Conservation (phyloP, 2,329 filamentous ascomycete species). For the Fusarium sp. region DNA sequence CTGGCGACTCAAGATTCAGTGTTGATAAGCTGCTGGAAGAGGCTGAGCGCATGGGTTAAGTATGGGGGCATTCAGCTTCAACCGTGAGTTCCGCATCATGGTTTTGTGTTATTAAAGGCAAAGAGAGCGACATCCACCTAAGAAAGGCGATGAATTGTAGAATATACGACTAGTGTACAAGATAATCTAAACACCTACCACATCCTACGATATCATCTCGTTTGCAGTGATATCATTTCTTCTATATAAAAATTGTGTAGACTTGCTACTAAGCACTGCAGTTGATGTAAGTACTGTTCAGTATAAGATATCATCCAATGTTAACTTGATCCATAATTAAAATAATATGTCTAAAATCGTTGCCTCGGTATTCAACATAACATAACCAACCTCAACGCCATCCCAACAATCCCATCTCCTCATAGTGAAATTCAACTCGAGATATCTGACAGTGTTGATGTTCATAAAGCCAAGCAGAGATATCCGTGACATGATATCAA, state of each 20-base stretch:
- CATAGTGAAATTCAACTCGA: background rate
- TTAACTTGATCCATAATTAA: background rate
- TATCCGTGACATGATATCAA: background rate
- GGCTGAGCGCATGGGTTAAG: slow-evolving; percentile 77
- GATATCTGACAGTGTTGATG: background rate
- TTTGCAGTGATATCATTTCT: slow-evolving; percentile 41
- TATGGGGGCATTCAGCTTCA: background rate
- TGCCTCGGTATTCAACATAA: background rate
- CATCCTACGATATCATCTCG: slow-evolving; percentile 40
- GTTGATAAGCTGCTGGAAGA: slow-evolving; percentile 89
- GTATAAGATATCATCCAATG: background rate
- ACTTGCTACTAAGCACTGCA: background rate
- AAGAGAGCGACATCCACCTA: background rate
- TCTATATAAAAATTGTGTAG: background rate
- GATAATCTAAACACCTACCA: background rate
- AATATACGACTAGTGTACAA: slow-evolving; percentile 19
- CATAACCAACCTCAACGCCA: background rate
- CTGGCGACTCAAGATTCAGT: slow-evolving; percentile 80
- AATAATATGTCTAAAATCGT: background rate
- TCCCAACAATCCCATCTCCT: background rate
- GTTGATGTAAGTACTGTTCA: background rate
- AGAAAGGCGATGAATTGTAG: slow-evolving; percentile 15
- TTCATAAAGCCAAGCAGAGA: background rate
- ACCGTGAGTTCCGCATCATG: background rate
- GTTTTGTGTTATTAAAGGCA: background rate